Conservation (phyloP, 495 filamentous ascomycete genomes). For the Cercophora samala region DNA sequence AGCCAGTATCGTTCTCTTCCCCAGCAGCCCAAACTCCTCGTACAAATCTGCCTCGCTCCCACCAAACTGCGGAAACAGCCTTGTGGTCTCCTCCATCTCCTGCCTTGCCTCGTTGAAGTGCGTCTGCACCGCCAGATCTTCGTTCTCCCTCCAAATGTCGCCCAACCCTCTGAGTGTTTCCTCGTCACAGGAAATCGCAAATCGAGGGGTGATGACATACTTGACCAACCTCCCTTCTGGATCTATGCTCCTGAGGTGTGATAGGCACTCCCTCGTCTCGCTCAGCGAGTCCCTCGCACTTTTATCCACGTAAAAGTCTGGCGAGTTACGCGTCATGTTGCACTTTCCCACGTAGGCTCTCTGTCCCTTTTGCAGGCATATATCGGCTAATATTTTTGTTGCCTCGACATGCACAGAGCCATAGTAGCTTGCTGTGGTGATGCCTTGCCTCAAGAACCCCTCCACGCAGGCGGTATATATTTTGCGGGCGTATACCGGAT, state of each 20-base stretch:
- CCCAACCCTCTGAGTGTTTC: conserved; percentile 54
- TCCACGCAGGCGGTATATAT: conserved; percentile 54
- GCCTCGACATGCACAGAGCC: conserved; percentile 57
- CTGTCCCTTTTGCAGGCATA: conserved; percentile 56
- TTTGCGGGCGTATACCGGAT: conserved; percentile 46
- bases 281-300: conserved; percentile 46
- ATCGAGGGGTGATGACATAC: conserved; percentile 61
- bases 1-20: conserved; percentile 56
- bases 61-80: conserved; percentile 51
- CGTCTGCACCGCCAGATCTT: conserved; percentile 58
- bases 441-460: conserved; percentile 58
- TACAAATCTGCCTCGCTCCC: conserved; percentile 56
- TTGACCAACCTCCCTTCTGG: conserved; percentile 46
- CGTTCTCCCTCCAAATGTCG: conserved; percentile 45
- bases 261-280: conserved; percentile 54
- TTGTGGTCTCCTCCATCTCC: conserved; percentile 51
- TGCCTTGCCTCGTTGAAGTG: conserved; percentile 61
- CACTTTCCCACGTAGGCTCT: conserved; percentile 64
- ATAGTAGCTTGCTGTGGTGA: conserved; percentile 66
- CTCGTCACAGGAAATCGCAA: conserved; percentile 57
- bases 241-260: conserved; percentile 43
- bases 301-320: conserved; percentile 56
- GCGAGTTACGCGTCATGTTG: conserved; percentile 61
- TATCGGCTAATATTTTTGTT: conserved; percentile 57
- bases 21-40: conserved; percentile 51